Conservation (phyloP, 2,329 filamentous ascomycete genomes). For the Didymella keratinophila region DNA sequence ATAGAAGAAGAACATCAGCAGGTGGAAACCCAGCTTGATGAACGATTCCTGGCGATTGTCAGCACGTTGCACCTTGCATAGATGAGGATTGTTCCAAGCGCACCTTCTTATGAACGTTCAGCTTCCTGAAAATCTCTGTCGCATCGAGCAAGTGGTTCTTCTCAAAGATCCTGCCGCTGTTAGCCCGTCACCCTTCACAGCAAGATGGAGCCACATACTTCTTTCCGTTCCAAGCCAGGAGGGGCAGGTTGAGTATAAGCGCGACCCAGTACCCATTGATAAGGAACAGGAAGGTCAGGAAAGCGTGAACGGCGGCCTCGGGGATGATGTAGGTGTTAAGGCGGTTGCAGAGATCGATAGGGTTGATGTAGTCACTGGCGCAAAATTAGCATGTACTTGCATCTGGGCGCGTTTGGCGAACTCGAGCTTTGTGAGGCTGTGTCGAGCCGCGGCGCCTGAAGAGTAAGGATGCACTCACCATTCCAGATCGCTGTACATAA, state of each 20-base stretch:
- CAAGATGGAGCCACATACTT: slow-evolving; percentile 72
- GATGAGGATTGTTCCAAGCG: slow-evolving; percentile 7
- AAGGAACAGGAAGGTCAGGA: slow-evolving; percentile 93
- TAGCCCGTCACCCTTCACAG: slow-evolving; percentile 30
- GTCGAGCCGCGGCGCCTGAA: background rate
- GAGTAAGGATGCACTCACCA: slow-evolving; percentile 71
- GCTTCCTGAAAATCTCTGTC: slow-evolving; percentile 98
- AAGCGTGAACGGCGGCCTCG: slow-evolving; percentile 95
- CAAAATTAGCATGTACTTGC: slow-evolving; percentile 43
- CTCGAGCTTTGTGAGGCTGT: background rate
- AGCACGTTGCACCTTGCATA: slow-evolving; percentile 14
- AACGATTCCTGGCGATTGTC: slow-evolving; percentile 81
- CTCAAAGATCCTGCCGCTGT: slow-evolving; percentile 79
- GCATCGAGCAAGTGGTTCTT: slow-evolving; percentile 97
- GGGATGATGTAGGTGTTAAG: slow-evolving; percentile 99
- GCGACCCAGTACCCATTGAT: slow-evolving; percentile 99
- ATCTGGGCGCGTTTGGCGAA: background rate
- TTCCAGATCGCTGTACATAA: slow-evolving; percentile 99
- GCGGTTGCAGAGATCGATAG: slow-evolving; percentile 99
- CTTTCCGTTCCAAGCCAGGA: slow-evolving; percentile 93
- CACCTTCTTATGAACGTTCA: slow-evolving; percentile 99
- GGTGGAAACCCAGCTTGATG: slow-evolving; percentile 97
- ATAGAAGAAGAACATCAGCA: slow-evolving; percentile 99
- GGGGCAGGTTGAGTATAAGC: slow-evolving; percentile 87
- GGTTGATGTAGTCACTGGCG: slow-evolving; percentile 97